Evolutionary conservation across 305 asterid genomes (phyloP).

Genomic region (Coffea humblotiana): DNA sequence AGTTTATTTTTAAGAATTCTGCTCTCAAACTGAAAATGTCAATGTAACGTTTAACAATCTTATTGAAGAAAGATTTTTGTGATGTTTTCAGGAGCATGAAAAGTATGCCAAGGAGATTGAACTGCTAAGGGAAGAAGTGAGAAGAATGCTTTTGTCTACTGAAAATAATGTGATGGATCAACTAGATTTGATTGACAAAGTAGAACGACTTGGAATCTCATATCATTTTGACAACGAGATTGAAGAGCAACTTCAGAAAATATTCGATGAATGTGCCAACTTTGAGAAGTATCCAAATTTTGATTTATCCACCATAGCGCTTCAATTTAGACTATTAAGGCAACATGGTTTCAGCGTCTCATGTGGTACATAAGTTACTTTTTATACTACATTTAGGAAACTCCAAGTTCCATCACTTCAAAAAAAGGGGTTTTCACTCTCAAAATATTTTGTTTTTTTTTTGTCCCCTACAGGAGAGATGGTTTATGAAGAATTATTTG

Average conservation of each 20-base stretch:
- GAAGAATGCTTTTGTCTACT: constrained; percentile 11
- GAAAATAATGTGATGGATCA: constrained; percentile 1
- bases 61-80: too few relatives aligned
- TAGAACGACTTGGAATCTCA: constrained; percentile 33
- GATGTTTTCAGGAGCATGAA: too few relatives aligned
- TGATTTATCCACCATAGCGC: constrained; percentile 27
- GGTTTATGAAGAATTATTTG: not conserved
- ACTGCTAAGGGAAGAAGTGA: constrained; percentile 20
- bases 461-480: too few relatives aligned
- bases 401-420: too few relatives aligned
- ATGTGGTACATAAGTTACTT: constrained; percentile 19
- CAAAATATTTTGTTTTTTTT: too few relatives aligned
- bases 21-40: too few relatives aligned
- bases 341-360: constrained; percentile 33
- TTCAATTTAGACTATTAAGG: constrained; percentile 37
- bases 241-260: constrained; percentile 17
- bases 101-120: too few relatives aligned
- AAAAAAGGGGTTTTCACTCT: too few relatives aligned
- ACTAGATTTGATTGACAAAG: constrained; percentile 28
- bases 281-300: constrained; percentile 3
- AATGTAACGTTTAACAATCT: too few relatives aligned
- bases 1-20: too few relatives aligned
- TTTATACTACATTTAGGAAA: too few relatives aligned
- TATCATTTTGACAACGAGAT: constrained; percentile 37
- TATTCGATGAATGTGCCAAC: not conserved